These are phyloP conservation scores for Albugo candida DNA, from an alignment of 352 stramenopile genomes.

Conservation along the genomic window DNA sequence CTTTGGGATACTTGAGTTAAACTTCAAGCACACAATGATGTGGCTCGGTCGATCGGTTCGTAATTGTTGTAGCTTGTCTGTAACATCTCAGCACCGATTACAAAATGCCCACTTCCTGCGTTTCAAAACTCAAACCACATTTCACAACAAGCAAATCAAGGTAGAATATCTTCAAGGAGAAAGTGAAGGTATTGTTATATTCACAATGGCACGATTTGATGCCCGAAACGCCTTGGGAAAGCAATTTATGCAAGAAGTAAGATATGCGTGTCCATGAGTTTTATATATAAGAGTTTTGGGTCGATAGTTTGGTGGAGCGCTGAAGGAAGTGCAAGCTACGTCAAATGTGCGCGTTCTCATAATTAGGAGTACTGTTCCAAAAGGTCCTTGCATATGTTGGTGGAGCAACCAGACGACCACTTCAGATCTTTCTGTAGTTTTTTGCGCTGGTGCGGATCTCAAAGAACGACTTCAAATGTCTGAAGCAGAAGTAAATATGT, in stretches of 20 bases:
- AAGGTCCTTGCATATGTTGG: conserved; percentile 9
- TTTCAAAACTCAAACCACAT: no score
- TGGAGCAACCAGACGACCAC: not conserved
- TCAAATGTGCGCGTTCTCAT: conserved; percentile 60
- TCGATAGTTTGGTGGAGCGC: conserved; percentile 23
- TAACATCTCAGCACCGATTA: no score
- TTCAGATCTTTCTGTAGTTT: conserved; percentile 20
- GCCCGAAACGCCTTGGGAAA: conserved; percentile 56
- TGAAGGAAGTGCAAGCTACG: conserved; percentile 46
- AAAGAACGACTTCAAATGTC: conserved; percentile 83
- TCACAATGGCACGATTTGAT: conserved; percentile 57
- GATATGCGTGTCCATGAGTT: not conserved
- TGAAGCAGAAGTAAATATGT: conserved; percentile 37
- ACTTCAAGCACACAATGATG: no score
- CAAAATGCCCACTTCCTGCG: no score
- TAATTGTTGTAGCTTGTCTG: no score
- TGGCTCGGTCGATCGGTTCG: no score
- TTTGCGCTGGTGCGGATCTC: conserved; percentile 79
- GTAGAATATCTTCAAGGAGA: conserved; percentile 36
- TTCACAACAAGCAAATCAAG: not conserved
- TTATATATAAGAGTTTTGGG: not conserved
- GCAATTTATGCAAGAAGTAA: conserved; percentile 53
- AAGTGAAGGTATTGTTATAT: conserved; percentile 35
- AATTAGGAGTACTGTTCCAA: conserved; percentile 44
- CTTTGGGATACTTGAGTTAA: no score